phyloP scores from a whole-genome alignment of 1,139 yeast species.

The Kurtzmaniella quercitrusa region DNA sequence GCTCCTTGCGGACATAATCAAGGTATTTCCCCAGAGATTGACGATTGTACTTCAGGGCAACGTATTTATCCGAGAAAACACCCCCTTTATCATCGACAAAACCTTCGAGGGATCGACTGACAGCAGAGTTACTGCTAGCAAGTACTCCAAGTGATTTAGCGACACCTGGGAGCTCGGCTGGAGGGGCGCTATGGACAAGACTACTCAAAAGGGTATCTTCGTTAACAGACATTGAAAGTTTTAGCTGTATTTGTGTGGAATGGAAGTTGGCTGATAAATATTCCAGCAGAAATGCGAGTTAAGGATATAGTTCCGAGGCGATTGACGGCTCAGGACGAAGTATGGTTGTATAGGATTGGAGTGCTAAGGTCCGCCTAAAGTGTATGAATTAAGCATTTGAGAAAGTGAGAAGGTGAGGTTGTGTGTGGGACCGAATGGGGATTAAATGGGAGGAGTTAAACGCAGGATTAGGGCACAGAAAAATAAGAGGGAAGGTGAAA shows the following conservation, averaged over 20 bases:
- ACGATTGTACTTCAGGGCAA: slow-evolving; percentile 35
- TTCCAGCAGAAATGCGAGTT: too few relatives aligned
- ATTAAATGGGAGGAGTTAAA: neutral
- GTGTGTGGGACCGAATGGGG: neutral
- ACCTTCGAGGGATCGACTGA: slow-evolving; percentile 27
- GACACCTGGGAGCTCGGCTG: slow-evolving; percentile 37
- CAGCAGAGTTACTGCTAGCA: slow-evolving; percentile 20
- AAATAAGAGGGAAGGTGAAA: neutral
- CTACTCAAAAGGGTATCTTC: slow-evolving; percentile 28
- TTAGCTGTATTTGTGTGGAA: neutral
- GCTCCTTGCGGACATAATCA: slow-evolving; percentile 38
- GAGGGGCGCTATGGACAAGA: slow-evolving; percentile 37
- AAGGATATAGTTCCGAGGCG: neutral
- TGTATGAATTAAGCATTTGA: neutral
- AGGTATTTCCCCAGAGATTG: slow-evolving; percentile 34
- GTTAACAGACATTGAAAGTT: slow-evolving; percentile 15
- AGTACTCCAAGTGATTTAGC: slow-evolving; percentile 23
- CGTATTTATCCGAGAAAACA: slow-evolving; percentile 26
- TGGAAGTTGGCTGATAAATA: too few relatives aligned
- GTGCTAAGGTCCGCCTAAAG: neutral
- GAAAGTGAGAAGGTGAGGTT: neutral
- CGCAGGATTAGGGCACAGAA: neutral
- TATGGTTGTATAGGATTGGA: neutral
- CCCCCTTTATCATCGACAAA: slow-evolving; percentile 28
- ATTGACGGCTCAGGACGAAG: neutral